Conservation (phyloP, 192 early-diverging fungal genomes). For the Mortierella hygrophila region DNA sequence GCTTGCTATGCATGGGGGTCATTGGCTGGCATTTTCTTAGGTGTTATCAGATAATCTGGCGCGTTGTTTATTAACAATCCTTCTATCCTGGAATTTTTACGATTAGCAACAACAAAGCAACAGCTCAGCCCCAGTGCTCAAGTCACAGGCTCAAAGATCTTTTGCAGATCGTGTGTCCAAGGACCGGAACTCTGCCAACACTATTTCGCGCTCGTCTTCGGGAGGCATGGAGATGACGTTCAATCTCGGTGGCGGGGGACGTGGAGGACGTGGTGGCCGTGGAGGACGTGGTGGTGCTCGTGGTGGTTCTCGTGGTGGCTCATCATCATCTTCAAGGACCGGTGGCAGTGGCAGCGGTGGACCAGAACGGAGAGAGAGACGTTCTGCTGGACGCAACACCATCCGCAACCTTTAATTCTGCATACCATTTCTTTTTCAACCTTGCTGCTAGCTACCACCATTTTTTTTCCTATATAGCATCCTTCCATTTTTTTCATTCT, state of each 20-base stretch:
- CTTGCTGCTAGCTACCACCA: background rate
- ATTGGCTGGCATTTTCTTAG: background rate
- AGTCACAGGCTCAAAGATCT: constrained; percentile 49
- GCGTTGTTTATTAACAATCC: background rate
- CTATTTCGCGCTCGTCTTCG: constrained; percentile 45
- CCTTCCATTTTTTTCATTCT: background rate
- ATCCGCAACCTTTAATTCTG: constrained; percentile 37
- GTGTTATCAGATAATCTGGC: background rate
- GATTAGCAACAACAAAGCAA: constrained; percentile 44
- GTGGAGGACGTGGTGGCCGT: constrained; percentile 24
- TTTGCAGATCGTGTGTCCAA: constrained; percentile 53
- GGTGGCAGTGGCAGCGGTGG: constrained; percentile 19
- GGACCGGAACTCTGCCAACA: constrained; percentile 35
- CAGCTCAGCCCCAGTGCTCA: constrained; percentile 40
- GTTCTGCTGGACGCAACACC: constrained; percentile 49
- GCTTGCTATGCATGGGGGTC: background rate
- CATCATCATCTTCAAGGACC: constrained; percentile 18
- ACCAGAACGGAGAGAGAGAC: constrained; percentile 42
- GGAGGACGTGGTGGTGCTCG: constrained; percentile 9
- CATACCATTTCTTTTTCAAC: background rate
- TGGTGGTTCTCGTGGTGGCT: constrained; percentile 6
- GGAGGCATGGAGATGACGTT: constrained; percentile 59
- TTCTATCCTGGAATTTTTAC: background rate
- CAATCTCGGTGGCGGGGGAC: constrained; percentile 35
- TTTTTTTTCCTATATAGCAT: background rate